phyloP scores from a whole-genome alignment of 2,329 filamentous ascomycete species.

The Verticillium alfalfae region DNA sequence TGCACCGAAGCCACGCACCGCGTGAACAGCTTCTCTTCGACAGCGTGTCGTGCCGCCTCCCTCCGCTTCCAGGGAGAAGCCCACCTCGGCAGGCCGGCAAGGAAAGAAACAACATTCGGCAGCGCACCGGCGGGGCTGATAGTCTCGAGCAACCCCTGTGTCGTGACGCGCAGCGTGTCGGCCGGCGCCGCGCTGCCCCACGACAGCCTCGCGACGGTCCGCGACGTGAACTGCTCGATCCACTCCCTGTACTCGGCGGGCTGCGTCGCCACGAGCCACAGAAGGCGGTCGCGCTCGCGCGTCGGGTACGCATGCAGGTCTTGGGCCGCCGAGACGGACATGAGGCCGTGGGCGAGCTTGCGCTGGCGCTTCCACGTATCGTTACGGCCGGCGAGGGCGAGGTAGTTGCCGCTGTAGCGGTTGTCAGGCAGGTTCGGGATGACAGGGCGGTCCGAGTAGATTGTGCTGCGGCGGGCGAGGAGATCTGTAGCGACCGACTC shows the following conservation, averaged over 20 bases:
- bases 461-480: slow-evolving; percentile 30
- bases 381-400: slow-evolving; percentile 9
- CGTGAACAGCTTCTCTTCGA: slow-evolving; percentile 30
- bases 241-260: slow-evolving; percentile 36
- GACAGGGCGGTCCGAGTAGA: slow-evolving; percentile 41
- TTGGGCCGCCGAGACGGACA: slow-evolving; percentile 17
- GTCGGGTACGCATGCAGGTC: slow-evolving; percentile 35
- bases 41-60: slow-evolving; percentile 30
- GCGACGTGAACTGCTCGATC: slow-evolving; percentile 40
- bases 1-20: slow-evolving; percentile 30
- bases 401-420: slow-evolving; percentile 34
- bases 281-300: slow-evolving; percentile 33
- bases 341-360: slow-evolving; percentile 36
- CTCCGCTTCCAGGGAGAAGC: slow-evolving; percentile 39
- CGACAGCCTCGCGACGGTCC: slow-evolving; percentile 37
- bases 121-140: slow-evolving; percentile 39
- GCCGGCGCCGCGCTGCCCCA: slow-evolving; percentile 38
- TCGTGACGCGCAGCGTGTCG: slow-evolving; percentile 33
- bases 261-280: slow-evolving; percentile 32
- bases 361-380: slow-evolving; percentile 44
- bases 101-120: slow-evolving; percentile 32
- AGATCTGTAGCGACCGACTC: slow-evolving; percentile 39
- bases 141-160: slow-evolving; percentile 37
- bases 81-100: slow-evolving; percentile 29
- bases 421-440: slow-evolving; percentile 43